phyloP scores from a whole-genome alignment of 495 filamentous ascomycete genomes.

The Lichina pygmaea region DNA sequence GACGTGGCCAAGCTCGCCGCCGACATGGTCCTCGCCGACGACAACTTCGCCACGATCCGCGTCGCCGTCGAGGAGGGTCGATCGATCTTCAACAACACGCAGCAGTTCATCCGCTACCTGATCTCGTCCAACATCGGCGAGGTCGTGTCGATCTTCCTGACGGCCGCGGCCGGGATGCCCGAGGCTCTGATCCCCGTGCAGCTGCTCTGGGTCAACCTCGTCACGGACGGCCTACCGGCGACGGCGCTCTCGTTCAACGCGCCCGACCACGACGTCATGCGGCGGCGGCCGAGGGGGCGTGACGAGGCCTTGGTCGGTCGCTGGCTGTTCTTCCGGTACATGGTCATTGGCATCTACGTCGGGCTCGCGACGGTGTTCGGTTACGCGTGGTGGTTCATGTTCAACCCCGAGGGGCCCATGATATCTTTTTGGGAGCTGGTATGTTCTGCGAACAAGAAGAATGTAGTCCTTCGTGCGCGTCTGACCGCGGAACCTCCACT shows the following conservation, averaged over 20 bases:
- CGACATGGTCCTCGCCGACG: slow-evolving; percentile 96
- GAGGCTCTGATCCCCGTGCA: slow-evolving; percentile 95
- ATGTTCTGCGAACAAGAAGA: slow-evolving; percentile 7
- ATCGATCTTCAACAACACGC: slow-evolving; percentile 98
- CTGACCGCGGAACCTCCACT: not conserved
- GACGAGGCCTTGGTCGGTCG: slow-evolving; percentile 78
- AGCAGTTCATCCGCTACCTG: slow-evolving; percentile 97
- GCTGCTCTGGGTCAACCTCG: slow-evolving; percentile 95
- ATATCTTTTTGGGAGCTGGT: slow-evolving; percentile 80
- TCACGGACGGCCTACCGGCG: slow-evolving; percentile 91
- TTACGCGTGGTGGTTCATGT: slow-evolving; percentile 99
- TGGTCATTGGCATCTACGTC: slow-evolving; percentile 89
- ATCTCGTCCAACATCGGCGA: slow-evolving; percentile 99
- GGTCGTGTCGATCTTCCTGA: slow-evolving; percentile 97
- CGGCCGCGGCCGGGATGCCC: slow-evolving; percentile 88
- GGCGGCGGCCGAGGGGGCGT: slow-evolving; percentile 61
- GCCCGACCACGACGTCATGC: slow-evolving; percentile 92
- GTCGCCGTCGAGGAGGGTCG: slow-evolving; percentile 90
- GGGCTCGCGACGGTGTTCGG: slow-evolving; percentile 87
- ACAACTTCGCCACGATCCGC: slow-evolving; percentile 97
- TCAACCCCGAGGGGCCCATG: slow-evolving; percentile 69
- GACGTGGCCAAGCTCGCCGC: slow-evolving; percentile 92
- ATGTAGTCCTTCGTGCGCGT: not conserved
- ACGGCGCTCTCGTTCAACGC: slow-evolving; percentile 97
- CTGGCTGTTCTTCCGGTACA: slow-evolving; percentile 94